Evolutionary conservation across 805 yeast genomes (phyloP).

Genomic region (Pichia scutulata): DNA sequence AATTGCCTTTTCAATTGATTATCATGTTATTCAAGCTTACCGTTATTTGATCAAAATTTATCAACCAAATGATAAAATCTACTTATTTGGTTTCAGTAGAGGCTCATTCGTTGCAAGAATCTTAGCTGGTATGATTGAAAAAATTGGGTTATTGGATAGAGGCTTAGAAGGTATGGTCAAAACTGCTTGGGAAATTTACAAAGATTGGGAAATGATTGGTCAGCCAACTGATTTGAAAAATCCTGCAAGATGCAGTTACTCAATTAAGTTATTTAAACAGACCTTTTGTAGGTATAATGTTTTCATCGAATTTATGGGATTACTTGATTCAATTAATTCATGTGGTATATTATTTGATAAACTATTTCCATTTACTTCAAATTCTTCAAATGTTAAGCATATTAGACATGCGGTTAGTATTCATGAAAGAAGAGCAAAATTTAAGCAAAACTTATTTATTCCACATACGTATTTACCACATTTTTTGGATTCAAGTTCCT

Average conservation of each 20-base stretch:
- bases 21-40: slow-evolving; percentile 53
- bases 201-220: slow-evolving; percentile 53
- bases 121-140: slow-evolving; percentile 55
- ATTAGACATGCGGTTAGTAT: slow-evolving; percentile 61
- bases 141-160: slow-evolving; percentile 48
- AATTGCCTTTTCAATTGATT: slow-evolving; percentile 47
- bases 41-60: slow-evolving; percentile 43
- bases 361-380: slow-evolving; percentile 50
- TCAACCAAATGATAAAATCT: slow-evolving; percentile 42
- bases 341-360: slow-evolving; percentile 53
- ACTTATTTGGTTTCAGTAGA: slow-evolving; percentile 51
- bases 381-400: slow-evolving; percentile 44
- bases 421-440: slow-evolving; percentile 60
- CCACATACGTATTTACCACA: slow-evolving; percentile 34
- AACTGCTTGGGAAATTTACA: slow-evolving; percentile 58
- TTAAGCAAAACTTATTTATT: slow-evolving; percentile 47
- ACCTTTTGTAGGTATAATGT: slow-evolving; percentile 42
- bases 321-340: slow-evolving; percentile 65
- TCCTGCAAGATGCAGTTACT: slow-evolving; percentile 29
- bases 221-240: slow-evolving; percentile 37
- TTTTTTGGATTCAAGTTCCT: slow-evolving; percentile 11
- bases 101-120: slow-evolving; percentile 64
- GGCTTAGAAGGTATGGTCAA: slow-evolving; percentile 51
- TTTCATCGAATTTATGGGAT: slow-evolving; percentile 50
- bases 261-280: slow-evolving; percentile 45